Evolutionary conservation across 441 rosid genomes (phyloP), one percentile per base, ranked within the genome.

Genomic region (Melastoma candidum): DNA sequence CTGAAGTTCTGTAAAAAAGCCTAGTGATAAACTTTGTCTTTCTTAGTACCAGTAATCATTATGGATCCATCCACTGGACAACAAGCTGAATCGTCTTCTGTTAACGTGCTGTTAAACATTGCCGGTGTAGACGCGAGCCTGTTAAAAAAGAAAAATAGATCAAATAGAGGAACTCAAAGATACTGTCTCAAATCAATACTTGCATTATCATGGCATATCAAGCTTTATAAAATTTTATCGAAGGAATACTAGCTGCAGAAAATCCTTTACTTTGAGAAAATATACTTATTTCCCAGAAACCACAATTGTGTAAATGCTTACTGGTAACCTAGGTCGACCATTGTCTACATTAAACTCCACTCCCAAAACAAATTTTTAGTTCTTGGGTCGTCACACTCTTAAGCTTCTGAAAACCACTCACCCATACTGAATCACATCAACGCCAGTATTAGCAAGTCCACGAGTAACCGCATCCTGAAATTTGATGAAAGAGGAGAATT

Each of bases 71-170:
- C 99, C 58, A 71, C 93, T 45, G 99, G 99, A 71, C 99, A 93
- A 53, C 79, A 57, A 73, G 77, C 69, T 22, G 75, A 55, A 32
- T 84, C 84, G 56, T 80, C 84, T 64, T 80, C 77, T 12, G 95
- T 81, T 58, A 89, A 77, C 12, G 99, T 80, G 74, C 97, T 78
- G 73, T 89, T 89, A 62, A 89, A 93, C 99, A 93, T 93, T 53
- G 99, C 99, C 13, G 99, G 99, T 54, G 99, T 93, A 48, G 99
- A 93, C 48, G 99, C 95, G 73, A 93, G 76, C 64, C 97, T 93
- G 60, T 51, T 67, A 49, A 26, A 49, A 56, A 12, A 41, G 43
- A 11, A 43, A 61, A 65, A 52, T 3, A 10, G 48, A 24, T 25
- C 27, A 49, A 17, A 26, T 51, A 49, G 12, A 49, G 26, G 44